phyloP scores from a whole-genome alignment of 768 basidiomycete genomes.

The Auricularia cornea region DNA sequence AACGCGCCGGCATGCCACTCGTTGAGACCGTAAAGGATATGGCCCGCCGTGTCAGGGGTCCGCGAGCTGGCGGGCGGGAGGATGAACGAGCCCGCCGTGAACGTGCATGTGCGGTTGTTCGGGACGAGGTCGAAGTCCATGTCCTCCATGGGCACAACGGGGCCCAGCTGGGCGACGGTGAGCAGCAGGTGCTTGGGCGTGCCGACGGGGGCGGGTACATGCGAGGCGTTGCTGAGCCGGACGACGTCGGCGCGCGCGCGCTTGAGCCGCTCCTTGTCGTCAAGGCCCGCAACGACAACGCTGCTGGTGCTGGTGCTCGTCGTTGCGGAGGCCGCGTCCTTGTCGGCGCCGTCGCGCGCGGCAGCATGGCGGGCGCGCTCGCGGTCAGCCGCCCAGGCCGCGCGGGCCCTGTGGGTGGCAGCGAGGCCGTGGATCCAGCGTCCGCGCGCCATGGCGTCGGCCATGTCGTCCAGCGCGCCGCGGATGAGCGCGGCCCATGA shows the following conservation, averaged over 20 bases:
- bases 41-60: slow-evolving; percentile 16
- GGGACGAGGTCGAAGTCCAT: slow-evolving; percentile 33
- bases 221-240: slow-evolving; percentile 18
- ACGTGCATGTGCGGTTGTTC: slow-evolving; percentile 36
- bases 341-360: slow-evolving; percentile 20
- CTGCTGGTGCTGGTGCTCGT: background rate
- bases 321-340: slow-evolving; percentile 6
- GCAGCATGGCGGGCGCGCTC: slow-evolving; percentile 15
- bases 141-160: slow-evolving; percentile 26
- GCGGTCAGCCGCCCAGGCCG: slow-evolving; percentile 14
- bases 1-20: slow-evolving; percentile 41
- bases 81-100: slow-evolving; percentile 32
- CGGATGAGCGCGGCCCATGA: slow-evolving; percentile 39
- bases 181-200: slow-evolving; percentile 41
- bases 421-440: slow-evolving; percentile 42
- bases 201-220: slow-evolving; percentile 19
- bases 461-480: slow-evolving; percentile 39
- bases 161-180: slow-evolving; percentile 34
- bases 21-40: slow-evolving; percentile 41
- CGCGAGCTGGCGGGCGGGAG: slow-evolving; percentile 27
- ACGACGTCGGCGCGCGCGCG: slow-evolving; percentile 4
- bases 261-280: slow-evolving; percentile 3
- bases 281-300: background rate
- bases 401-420: slow-evolving; percentile 23
- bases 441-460: slow-evolving; percentile 29